Evolutionary conservation across 768 basidiomycete genomes (phyloP), one percentile per base, ranked within the genome.

Genomic region (Kwoniella heveanensis): DNA sequence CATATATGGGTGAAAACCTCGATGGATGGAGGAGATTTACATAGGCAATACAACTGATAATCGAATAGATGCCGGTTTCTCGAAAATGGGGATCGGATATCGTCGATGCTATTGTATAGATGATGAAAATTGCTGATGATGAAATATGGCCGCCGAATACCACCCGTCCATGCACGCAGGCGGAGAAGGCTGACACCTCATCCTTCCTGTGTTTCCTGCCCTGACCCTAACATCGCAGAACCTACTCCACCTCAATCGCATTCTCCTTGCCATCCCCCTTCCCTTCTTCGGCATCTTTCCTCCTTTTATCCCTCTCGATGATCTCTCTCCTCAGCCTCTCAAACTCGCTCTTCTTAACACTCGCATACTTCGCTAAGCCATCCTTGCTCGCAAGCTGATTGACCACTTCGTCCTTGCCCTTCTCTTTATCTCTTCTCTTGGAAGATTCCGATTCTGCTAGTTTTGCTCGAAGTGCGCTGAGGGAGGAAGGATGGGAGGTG

Each of bases 401-500:
- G 2, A 69, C 60, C 29, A 59, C 60, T 7, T 63, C 73, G 29
- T 70, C 66, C 53, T 70, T 70, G 12, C 75, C 78, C 46, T 64
- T 66, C n/a, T 72, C 72, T 57, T 71, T 70, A 64, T 79, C 78
- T 26, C 69, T 52, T 51, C 64, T 68, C 27, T 58, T 55, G 8
- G 65, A 66, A 8, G 49, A 27, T 64, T 79, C 78, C 15, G 63
- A 53, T 27, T 68, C 66, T 19, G 59, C 60, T 6, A 79, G 60
- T 47, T 69, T 66, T 1, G 72, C 70, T 22, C 77, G 67, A 0
- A 79, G 59, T 4, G 75, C 66, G 22, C 67, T 60, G 9, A 77
- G 39, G 9, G 77, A 73, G 51, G 70, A 70, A 10, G 77, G 74
- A 56, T 76, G 74, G 4, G 70, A 70, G 0, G 76, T 74, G 53